These are phyloP conservation scores for Xylaria scruposa DNA, from an alignment of 495 filamentous ascomycete genomes.

Conservation along the genomic window DNA sequence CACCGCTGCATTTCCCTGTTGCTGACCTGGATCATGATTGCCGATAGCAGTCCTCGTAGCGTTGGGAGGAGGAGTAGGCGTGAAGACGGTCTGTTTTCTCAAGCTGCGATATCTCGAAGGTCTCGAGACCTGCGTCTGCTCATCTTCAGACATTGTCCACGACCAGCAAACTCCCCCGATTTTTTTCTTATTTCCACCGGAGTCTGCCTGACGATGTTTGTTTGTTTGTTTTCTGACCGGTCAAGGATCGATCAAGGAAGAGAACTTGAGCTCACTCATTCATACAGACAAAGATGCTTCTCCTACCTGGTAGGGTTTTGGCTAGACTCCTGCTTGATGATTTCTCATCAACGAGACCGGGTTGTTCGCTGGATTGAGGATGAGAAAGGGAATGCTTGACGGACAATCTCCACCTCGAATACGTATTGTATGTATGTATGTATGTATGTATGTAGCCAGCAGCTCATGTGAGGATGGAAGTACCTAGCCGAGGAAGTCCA, in stretches of 20 bases:
- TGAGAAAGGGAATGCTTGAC: neutral
- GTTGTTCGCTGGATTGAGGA: neutral
- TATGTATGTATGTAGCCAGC: neutral
- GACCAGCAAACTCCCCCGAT: neutral
- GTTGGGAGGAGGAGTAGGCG: neutral
- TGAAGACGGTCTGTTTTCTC: constrained; percentile 6
- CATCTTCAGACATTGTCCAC: constrained; percentile 25
- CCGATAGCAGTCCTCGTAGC: neutral
- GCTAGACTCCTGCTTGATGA: neutral
- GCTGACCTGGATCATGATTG: constrained; percentile 19
- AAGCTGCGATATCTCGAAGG: constrained; percentile 30
- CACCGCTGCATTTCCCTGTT: constrained; percentile 25
- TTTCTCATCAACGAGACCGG: neutral
- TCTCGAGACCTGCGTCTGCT: constrained; percentile 20
- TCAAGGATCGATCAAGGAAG: neutral
- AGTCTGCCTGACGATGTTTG: neutral
- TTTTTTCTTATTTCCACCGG: neutral
- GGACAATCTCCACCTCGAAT: constrained; percentile 1
- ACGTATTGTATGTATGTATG: neutral
- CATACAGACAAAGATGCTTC: neutral
- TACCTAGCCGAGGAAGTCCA: neutral
- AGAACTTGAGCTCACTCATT: neutral
- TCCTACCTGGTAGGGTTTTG: neutral
- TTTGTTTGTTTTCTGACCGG: too few species aligned
- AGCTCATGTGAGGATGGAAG: too few species aligned